Conservation (phyloP, 139 green algal species). For the Nannochloris sp. region DNA sequence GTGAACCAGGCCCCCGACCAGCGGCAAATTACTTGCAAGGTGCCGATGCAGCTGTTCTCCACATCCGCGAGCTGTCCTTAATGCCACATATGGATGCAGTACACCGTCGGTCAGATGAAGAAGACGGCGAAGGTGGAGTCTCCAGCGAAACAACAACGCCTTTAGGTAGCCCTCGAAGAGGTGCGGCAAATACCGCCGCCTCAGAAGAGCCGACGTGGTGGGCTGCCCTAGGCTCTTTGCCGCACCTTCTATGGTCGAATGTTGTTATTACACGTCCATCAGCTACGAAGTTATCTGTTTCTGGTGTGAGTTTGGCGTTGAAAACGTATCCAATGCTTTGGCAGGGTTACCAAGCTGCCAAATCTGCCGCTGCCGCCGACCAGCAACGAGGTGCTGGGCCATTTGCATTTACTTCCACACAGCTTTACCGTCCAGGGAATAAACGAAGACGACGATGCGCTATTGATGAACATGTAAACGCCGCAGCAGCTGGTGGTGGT, state of each 20-base stretch:
- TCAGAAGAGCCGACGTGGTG: background rate
- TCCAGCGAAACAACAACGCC: background rate
- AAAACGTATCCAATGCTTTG: slow-evolving; percentile 17
- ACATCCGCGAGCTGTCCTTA: slow-evolving; percentile 23
- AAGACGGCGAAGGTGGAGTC: background rate
- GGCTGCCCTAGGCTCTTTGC: slow-evolving; percentile 1
- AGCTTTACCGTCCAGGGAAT: background rate
- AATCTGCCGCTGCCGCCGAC: slow-evolving; percentile 1
- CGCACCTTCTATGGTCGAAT: slow-evolving; percentile 13
- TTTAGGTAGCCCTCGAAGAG: background rate
- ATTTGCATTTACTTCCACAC: background rate
- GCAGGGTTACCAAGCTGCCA: slow-evolving; percentile 1
- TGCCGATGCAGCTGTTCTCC: slow-evolving; percentile 24
- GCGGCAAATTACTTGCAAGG: slow-evolving; percentile 23
- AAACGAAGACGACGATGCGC: background rate
- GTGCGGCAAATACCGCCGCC: background rate
- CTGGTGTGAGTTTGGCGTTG: slow-evolving; percentile 26
- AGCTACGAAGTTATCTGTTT: slow-evolving; percentile 10
- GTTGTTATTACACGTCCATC: slow-evolving; percentile 9
- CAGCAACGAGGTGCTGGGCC: too few species aligned
- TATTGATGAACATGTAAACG: background rate
- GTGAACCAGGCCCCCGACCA: slow-evolving; percentile 35
- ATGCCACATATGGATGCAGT: slow-evolving; percentile 4
- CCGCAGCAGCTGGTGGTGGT: background rate
- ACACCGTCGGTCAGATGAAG: background rate